Percentiles rank a stretch among this genome's conserved stretches.
Conservation (phyloP, 108 stramenopile genomes). For the Nitzschia sp. region DNA sequence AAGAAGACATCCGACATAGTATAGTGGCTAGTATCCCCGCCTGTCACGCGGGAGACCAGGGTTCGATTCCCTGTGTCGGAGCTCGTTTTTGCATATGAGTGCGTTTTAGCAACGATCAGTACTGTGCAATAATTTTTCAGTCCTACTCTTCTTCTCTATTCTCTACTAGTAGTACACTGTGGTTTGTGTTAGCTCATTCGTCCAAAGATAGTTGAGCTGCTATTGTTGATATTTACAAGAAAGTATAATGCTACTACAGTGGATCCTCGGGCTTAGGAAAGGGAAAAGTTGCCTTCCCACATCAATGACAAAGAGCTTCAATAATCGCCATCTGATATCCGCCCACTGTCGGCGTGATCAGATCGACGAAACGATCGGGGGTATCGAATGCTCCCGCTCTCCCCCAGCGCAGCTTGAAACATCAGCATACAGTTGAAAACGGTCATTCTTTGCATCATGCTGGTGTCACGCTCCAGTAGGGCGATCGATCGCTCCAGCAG, state of each 20-base stretch:
- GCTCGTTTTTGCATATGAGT: not conserved
- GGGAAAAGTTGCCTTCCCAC: too few species aligned
- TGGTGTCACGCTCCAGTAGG: not conserved
- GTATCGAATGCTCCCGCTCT: not conserved
- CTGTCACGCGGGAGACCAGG: constrained; percentile 98
- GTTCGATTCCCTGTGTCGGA: constrained; percentile 95
- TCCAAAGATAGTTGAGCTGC: too few species aligned
- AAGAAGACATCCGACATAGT: constrained; percentile 77
- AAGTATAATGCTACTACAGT: too few species aligned
- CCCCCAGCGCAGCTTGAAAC: not conserved
- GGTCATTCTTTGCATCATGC: not conserved
- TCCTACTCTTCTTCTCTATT: too few species aligned
- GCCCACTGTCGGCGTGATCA: too few species aligned
- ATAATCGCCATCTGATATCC: too few species aligned
- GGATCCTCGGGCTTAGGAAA: too few species aligned
- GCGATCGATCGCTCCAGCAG: not conserved
- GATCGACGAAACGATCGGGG: not conserved
- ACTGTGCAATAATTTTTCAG: too few species aligned
- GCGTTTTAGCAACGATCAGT: not conserved
- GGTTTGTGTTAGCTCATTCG: too few species aligned
- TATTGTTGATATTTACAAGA: too few species aligned
- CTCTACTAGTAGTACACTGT: too few species aligned
- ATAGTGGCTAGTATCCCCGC: constrained; percentile 99
- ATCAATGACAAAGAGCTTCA: too few species aligned
- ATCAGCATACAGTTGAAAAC: constrained; percentile 5